phyloP scores from a whole-genome alignment of 108 stramenopile genomes.

The Skeletonema grethae region DNA sequence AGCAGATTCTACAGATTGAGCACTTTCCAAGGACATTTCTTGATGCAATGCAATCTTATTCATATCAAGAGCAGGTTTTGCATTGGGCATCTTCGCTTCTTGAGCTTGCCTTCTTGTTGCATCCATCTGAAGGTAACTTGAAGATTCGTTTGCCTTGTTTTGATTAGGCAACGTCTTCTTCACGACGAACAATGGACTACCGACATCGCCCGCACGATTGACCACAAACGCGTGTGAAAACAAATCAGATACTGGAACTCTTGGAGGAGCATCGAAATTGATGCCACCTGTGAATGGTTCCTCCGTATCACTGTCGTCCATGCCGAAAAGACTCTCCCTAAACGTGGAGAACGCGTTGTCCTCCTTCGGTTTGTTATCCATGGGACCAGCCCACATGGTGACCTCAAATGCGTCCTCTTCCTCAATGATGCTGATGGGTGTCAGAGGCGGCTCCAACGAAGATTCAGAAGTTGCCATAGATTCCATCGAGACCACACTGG shows the following conservation, averaged over 20 bases:
- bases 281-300: constrained; percentile 40
- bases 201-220: constrained; percentile 14
- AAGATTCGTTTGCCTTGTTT: neutral
- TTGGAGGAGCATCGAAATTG: constrained; percentile 31
- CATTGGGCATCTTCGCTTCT: constrained; percentile 6
- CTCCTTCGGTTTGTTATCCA: neutral
- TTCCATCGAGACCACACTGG: neutral
- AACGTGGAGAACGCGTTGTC: neutral
- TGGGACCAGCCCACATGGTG: neutral
- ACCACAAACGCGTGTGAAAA: constrained; percentile 48
- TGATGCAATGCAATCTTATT: constrained; percentile 18
- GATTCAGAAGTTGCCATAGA: neutral
- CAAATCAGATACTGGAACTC: constrained; percentile 30
- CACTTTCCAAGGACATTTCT: constrained; percentile 10
- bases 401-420: constrained; percentile 2
- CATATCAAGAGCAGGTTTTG: constrained; percentile 24
- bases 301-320: constrained; percentile 14
- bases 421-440: neutral
- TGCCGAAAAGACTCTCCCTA: constrained; percentile 6
- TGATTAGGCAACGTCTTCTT: constrained; percentile 10
- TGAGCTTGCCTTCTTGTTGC: constrained; percentile 6
- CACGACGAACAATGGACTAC: constrained; percentile 42
- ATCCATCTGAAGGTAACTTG: neutral
- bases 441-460: neutral
- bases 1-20: constrained; percentile 16